Evolutionary conservation across 2,329 filamentous ascomycete species (phyloP).

Genomic region (Sordariomycetes sp.): DNA sequence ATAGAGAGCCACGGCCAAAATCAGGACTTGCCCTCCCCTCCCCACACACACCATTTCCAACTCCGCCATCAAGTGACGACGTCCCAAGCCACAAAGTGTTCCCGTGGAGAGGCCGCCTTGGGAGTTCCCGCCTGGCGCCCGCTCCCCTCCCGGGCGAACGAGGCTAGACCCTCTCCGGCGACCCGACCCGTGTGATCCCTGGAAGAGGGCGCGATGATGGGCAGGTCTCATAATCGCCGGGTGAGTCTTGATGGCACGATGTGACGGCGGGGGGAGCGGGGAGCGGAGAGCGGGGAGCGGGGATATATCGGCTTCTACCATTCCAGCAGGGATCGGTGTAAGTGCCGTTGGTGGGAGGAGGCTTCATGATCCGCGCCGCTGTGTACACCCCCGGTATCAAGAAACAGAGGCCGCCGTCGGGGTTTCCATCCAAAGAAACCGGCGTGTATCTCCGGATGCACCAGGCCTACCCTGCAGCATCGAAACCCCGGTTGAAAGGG

Average conservation of each 20-base stretch:
- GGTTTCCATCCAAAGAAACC: too few relatives aligned
- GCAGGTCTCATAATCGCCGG: background rate
- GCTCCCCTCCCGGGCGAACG: background rate
- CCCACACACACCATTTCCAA: background rate
- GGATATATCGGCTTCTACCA: background rate
- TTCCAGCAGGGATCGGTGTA: background rate
- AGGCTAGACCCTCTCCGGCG: background rate
- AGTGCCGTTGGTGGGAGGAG: background rate
- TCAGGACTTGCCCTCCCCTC: background rate
- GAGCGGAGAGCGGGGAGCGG: too few relatives aligned
- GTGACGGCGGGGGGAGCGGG: background rate
- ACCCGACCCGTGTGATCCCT: background rate
- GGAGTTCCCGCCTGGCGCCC: too few relatives aligned
- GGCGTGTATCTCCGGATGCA: too few relatives aligned
- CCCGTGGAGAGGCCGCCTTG: background rate
- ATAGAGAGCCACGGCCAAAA: background rate
- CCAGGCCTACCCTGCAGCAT: too few relatives aligned
- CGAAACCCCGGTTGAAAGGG: too few relatives aligned
- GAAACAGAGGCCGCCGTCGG: too few relatives aligned
- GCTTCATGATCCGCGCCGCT: too few relatives aligned
- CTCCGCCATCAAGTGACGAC: background rate
- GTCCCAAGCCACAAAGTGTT: background rate
- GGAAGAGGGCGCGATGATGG: background rate
- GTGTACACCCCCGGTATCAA: too few relatives aligned
- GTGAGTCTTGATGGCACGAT: background rate